Base-by-base conservation (phyloP, 768 basidiomycete genomes). In the Auriscalpium microsporum region DNA sequence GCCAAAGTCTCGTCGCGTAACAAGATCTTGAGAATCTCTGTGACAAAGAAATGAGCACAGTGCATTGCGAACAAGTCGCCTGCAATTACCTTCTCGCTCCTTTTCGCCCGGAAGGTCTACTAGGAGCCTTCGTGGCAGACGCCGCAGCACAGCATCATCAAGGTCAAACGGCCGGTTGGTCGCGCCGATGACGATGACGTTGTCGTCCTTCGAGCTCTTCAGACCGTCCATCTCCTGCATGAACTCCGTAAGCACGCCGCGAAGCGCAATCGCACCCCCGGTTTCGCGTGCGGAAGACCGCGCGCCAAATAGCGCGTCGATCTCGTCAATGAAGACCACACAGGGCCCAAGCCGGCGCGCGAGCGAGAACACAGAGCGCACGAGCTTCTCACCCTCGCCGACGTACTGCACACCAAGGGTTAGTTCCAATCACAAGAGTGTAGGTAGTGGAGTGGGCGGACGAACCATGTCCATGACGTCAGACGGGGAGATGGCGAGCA, bases 161-260 rank as follows among this genome's bases (percentile, higher is more conserved):
- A 93, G 72, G 64, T 93, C 90, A 63, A 91, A 93, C 1, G 90
- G 90, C 60, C 94, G 71, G 68, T 97, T 97, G 2, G 94, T 96
- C 2, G 94, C 94, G 42, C 94, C 94, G 51, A 97, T 92, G 49
- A 97, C 85, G 54, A 95, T 86, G 55, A 96, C 83, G 58, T 82
- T 82, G 59, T 89, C 83, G 53, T 92, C 87, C 59, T 78, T 79
- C 33, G 83, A 85, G 9, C 87, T 80, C 66, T 83, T 87, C 56
- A 97, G 72, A 3, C 94, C 94, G 63, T 97, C 94, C 93, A 97
- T 95, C 67, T 95, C 92, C 65, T 90, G 89, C 90, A 94, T 92
- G 68, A 92, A 92, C 68, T 94, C 89, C 10, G 90, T 93, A 66
- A 90, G 87, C 51, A 94, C 82, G 46, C 90, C 87, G 42, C 92